Conservation (phyloP, 2,329 filamentous ascomycete species). For the Trichoderma sp. region DNA sequence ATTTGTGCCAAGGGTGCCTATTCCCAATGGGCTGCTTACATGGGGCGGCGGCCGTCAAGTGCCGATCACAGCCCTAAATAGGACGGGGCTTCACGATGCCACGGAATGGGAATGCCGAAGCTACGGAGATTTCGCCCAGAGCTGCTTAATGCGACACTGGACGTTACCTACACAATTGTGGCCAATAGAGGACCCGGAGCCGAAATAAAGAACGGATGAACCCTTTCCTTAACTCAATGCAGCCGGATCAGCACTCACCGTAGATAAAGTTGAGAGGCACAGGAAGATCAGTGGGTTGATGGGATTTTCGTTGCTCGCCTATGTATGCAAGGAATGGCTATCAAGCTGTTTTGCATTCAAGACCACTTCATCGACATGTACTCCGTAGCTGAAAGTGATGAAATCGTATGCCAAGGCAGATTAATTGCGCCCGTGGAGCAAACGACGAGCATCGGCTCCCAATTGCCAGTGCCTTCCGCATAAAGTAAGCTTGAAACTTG, state of each 20-base stretch:
- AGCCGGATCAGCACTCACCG: neutral
- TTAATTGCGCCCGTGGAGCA: neutral
- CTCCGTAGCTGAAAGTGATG: neutral
- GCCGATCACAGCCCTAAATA: neutral
- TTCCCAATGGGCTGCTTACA: neutral
- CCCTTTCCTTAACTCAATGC: neutral
- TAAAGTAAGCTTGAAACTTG: neutral
- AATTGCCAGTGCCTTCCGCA: neutral
- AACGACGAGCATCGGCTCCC: neutral
- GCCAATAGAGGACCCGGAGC: neutral
- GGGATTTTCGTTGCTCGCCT: neutral
- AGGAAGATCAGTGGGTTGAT: neutral
- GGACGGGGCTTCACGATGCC: neutral
- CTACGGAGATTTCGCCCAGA: slow-evolving; percentile 6
- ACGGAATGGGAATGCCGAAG: neutral
- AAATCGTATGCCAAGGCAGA: neutral
- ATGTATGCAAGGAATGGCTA: neutral
- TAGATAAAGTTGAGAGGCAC: neutral
- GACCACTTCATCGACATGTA: neutral
- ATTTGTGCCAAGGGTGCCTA: neutral
- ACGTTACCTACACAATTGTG: neutral
- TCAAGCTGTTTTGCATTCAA: neutral
- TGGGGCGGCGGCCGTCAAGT: neutral
- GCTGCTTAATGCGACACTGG: neutral
- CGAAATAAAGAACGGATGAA: neutral